Evolutionary conservation across 805 yeast species (phyloP).

Genomic region (Cyberlindnera mrakii): DNA sequence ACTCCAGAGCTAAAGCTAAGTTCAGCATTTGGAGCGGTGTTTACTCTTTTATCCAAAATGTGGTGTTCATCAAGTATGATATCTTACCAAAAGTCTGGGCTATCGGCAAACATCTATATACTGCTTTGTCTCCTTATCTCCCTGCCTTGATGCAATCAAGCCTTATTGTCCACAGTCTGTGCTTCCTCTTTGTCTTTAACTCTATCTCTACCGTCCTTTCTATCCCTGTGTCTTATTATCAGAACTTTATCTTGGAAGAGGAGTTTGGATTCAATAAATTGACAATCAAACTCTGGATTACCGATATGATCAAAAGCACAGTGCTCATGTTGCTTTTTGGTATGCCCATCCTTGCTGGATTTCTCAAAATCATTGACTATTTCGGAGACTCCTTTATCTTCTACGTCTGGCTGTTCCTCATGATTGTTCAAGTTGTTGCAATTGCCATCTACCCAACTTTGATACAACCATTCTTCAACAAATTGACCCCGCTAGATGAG

Average conservation of each 20-base stretch:
- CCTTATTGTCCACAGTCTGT: constrained; percentile 64
- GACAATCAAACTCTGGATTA: constrained; percentile 64
- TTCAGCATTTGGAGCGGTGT: constrained; percentile 55
- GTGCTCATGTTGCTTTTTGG: constrained; percentile 53
- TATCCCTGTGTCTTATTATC: constrained; percentile 69
- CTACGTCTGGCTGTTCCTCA: constrained; percentile 68
- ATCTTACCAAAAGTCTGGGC: constrained; percentile 61
- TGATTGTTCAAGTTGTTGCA: constrained; percentile 64
- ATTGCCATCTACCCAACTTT: constrained; percentile 77
- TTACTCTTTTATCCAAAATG: constrained; percentile 47
- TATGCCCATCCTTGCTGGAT: constrained; percentile 65
- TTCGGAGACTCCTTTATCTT: constrained; percentile 78
- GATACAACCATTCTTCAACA: constrained; percentile 91
- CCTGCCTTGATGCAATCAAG: constrained; percentile 39
- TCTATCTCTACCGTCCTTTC: constrained; percentile 45
- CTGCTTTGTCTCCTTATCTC: constrained; percentile 20
- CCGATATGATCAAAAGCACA: constrained; percentile 62
- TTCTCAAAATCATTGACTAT: constrained; percentile 73
- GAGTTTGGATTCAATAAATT: constrained; percentile 89
- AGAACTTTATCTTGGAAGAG: constrained; percentile 86
- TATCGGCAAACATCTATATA: constrained; percentile 35
- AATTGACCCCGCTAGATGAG: constrained; percentile 80
- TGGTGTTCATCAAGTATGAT: constrained; percentile 53
- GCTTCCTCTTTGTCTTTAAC: constrained; percentile 50
- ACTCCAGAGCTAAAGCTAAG: constrained; percentile 71